Conservation (phyloP, 2,329 filamentous ascomycete genomes). For the Endoconidiophora polonica region DNA sequence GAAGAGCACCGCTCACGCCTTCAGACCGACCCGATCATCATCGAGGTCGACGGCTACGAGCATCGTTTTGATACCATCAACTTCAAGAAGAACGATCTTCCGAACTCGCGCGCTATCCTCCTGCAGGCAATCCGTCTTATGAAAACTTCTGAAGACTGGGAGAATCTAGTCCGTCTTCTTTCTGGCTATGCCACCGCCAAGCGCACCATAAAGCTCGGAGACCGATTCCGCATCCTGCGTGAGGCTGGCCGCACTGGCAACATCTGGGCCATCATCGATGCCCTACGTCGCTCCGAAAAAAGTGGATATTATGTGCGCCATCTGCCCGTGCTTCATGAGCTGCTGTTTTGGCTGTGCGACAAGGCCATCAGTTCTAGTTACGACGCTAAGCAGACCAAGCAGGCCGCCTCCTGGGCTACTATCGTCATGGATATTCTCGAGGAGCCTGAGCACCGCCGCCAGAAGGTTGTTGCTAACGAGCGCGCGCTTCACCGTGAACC, state of each 20-base stretch:
- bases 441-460: slow-evolving; percentile 22
- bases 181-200: slow-evolving; percentile 30
- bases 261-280: slow-evolving; percentile 32
- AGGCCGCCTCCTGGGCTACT: slow-evolving; percentile 30
- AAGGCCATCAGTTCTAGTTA: slow-evolving; percentile 26
- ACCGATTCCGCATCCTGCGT: slow-evolving; percentile 27
- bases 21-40: slow-evolving; percentile 36
- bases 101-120: slow-evolving; percentile 25
- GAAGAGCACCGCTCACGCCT: slow-evolving; percentile 30
- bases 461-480: slow-evolving; percentile 14
- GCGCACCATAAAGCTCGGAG: slow-evolving; percentile 21
- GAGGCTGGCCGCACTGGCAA: slow-evolving; percentile 24
- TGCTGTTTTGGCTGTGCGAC: slow-evolving; percentile 24
- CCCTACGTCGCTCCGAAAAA: slow-evolving; percentile 27
- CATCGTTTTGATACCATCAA: slow-evolving; percentile 34
- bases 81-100: slow-evolving; percentile 24
- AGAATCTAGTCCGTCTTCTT: slow-evolving; percentile 34
- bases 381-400: slow-evolving; percentile 21
- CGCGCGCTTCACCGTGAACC: slow-evolving; percentile 26
- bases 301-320: slow-evolving; percentile 29
- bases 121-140: slow-evolving; percentile 27
- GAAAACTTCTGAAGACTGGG: slow-evolving; percentile 32
- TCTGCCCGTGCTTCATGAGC: slow-evolving; percentile 18
- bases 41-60: slow-evolving; percentile 41
- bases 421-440: slow-evolving; percentile 34